Evolutionary conservation across 1,284 basidiomycete species (phyloP), one percentile per base, ranked within the genome.

Genomic region (Heterobasidion occidentale): DNA sequence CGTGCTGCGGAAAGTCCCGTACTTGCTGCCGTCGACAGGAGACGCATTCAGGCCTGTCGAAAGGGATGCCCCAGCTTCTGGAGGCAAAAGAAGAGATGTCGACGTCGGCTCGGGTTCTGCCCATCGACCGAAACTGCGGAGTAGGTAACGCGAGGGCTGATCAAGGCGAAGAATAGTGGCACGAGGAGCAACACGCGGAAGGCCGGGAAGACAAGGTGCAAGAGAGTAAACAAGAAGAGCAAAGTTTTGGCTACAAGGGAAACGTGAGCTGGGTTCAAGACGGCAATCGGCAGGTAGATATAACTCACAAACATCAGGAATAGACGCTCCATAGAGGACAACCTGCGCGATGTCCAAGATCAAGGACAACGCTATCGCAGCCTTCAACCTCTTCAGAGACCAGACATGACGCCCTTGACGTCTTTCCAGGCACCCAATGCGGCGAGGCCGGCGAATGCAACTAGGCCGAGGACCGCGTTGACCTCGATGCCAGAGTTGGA

Each of bases 351-450:
- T 70, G 65, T 90, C 88, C 42, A 88, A 67, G 8, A 67, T 71
- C 52, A 88, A 66, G 35, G 86, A 77, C 46, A 74, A 59, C 27
- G 75, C 68, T 35, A 88, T 69, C 56, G 77, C 77, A 15, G 71
- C 54, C 67, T 78, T 88, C 60, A 90, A 68, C 44, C 83, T 77
- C 59, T 68, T 79, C 61, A 81, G 66, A 36, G 76, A 77, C 90
- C 90, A 92, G 35, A 90, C 80, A 46, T 82, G 44, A 85, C 76
- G 38, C 86, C 86, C 35, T 80, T 77, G 53, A 88, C 71, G 58
- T 90, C 87, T 69, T 90, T 89, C 80, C 83, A 90, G 7, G 86
- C 77, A 11, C 86, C 86, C 33, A 90, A 70, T 15, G 83, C 80
- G 14, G 86, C 87, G 53, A 91, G 70, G 38, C 84, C 82, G 44